These are phyloP conservation scores for Phytophthora pistaciae DNA, from an alignment of 352 stramenopile species.

Conservation along the genomic window DNA sequence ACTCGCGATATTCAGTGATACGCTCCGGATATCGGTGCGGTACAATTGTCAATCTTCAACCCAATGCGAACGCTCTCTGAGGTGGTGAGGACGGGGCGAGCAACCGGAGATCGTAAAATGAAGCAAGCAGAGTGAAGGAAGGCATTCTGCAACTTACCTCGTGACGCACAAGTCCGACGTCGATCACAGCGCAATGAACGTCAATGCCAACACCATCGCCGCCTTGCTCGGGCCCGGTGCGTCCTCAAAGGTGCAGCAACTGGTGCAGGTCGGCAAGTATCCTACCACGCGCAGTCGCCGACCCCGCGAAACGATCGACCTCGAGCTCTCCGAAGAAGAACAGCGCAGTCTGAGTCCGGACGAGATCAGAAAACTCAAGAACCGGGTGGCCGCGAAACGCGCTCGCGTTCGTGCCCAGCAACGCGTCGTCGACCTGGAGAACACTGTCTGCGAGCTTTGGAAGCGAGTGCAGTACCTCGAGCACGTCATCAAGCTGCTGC, in stretches of 20 bases:
- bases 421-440: slow-evolving; percentile 58
- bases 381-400: slow-evolving; percentile 69
- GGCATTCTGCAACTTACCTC: slow-evolving; percentile 29
- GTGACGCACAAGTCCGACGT: slow-evolving; percentile 13
- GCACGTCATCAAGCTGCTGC: slow-evolving; percentile 46
- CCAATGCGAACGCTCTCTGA: not conserved
- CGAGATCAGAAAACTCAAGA: slow-evolving; percentile 77
- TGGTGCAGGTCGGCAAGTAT: slow-evolving; percentile 44
- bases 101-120: slow-evolving; percentile 14
- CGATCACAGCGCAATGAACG: slow-evolving; percentile 21
- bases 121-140: slow-evolving; percentile 3
- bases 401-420: slow-evolving; percentile 65
- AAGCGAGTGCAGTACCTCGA: slow-evolving; percentile 70
- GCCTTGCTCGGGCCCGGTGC: slow-evolving; percentile 28
- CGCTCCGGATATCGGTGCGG: slow-evolving; percentile 7
- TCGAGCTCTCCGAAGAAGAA: slow-evolving; percentile 64
- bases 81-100: slow-evolving; percentile 1
- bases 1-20: slow-evolving; percentile 3
- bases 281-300: slow-evolving; percentile 39
- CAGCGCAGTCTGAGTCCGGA: slow-evolving; percentile 43
- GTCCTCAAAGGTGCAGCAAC: slow-evolving; percentile 30
- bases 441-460: slow-evolving; percentile 63
- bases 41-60: slow-evolving; percentile 12
- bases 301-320: slow-evolving; percentile 56
- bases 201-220: slow-evolving; percentile 37